These are phyloP conservation scores for Malassezia dermatis DNA, from an alignment of 1,284 basidiomycete genomes.

Conservation along the genomic window DNA sequence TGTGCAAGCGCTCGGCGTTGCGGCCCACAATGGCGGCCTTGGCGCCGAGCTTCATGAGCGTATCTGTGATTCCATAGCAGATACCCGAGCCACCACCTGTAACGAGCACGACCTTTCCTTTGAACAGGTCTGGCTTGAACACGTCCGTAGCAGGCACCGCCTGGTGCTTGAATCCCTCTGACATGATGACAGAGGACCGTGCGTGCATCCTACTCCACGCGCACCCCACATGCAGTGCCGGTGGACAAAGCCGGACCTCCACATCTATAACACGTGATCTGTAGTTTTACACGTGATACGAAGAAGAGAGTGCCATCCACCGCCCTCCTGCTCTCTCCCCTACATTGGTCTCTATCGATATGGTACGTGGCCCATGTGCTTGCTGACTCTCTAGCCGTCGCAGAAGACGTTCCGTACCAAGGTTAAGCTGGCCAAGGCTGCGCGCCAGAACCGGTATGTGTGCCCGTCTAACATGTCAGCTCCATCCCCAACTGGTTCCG, in stretches of 20 bases:
- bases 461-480: slow-evolving; percentile 50
- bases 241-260: neutral
- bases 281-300: slow-evolving; percentile 16
- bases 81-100: slow-evolving; percentile 62
- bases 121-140: slow-evolving; percentile 72
- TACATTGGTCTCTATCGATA: neutral
- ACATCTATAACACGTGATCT: neutral
- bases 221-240: neutral
- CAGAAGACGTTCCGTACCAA: slow-evolving; percentile 96
- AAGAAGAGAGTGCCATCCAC: neutral
- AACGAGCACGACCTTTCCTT: slow-evolving; percentile 84
- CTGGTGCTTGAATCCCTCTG: slow-evolving; percentile 1
- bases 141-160: slow-evolving; percentile 19
- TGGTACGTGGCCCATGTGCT: neutral
- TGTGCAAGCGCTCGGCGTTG: slow-evolving; percentile 68
- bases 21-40: slow-evolving; percentile 72
- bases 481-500: slow-evolving; percentile 98
- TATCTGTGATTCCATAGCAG: slow-evolving; percentile 68
- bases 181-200: neutral
- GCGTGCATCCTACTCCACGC: neutral
- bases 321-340: neutral
- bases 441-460: slow-evolving; percentile 78
- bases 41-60: slow-evolving; percentile 70
- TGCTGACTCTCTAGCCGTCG: slow-evolving; percentile 59
- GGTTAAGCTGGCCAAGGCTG: slow-evolving; percentile 89